Conservation (phyloP, 495 filamentous ascomycete species). For the Thozetella sp. region DNA sequence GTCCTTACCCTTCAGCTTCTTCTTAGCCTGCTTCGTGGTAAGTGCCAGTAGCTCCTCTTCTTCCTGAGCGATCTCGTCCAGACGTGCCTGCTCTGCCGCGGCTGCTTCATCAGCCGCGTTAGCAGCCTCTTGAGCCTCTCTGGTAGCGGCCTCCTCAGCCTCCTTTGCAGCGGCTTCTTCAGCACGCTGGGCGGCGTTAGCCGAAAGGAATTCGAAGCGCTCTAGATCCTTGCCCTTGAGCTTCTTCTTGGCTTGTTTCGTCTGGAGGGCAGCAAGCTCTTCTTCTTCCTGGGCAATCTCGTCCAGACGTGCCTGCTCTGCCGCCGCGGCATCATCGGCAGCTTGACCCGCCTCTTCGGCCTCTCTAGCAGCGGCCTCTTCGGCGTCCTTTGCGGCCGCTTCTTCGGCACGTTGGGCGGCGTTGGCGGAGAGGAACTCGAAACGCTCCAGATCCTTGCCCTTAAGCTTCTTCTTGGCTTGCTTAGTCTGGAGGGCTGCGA, state of each 20-base stretch:
- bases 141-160: constrained; percentile 7
- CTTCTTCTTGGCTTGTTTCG: constrained; percentile 26
- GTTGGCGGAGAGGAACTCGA: constrained; percentile 17
- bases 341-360: constrained; percentile 11
- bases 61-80: constrained; percentile 20
- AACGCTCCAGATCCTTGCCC: constrained; percentile 17
- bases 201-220: constrained; percentile 22
- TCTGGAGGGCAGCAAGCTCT: constrained; percentile 21
- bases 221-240: constrained; percentile 16
- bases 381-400: constrained; percentile 9
- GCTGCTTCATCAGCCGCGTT: constrained; percentile 25
- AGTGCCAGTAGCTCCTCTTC: constrained; percentile 20
- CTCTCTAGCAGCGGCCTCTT: constrained; percentile 8
- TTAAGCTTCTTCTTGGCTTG: constrained; percentile 21
- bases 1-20: constrained; percentile 32
- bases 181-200: constrained; percentile 11
- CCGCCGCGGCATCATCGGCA: constrained; percentile 18
- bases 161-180: constrained; percentile 4
- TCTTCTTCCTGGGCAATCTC: constrained; percentile 31
- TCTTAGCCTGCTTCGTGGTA: constrained; percentile 16
- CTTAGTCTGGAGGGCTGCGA: constrained; percentile 23
- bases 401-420: constrained; percentile 8
- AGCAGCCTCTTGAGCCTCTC: constrained; percentile 15
- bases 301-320: constrained; percentile 11
- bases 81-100: constrained; percentile 17